Evolutionary conservation across 495 filamentous ascomycete species (phyloP).

Genomic region (Penicillium verhagenii): DNA sequence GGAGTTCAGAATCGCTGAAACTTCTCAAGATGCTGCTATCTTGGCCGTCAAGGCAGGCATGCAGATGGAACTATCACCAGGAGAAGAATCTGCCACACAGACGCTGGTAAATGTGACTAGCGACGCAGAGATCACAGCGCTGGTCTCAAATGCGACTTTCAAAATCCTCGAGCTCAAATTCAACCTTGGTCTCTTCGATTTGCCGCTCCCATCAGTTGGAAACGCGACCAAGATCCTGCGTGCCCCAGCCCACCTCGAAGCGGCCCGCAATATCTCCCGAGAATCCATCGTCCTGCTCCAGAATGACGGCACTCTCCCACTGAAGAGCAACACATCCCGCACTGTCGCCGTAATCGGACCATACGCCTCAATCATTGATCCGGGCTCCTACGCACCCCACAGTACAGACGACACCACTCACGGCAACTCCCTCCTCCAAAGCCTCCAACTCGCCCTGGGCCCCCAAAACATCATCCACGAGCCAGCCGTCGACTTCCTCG

Average conservation of each 20-base stretch:
- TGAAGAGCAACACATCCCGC: neutral
- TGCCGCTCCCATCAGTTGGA: neutral
- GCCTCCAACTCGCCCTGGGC: neutral
- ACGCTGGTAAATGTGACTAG: slow-evolving; percentile 2
- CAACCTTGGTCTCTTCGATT: slow-evolving; percentile 1
- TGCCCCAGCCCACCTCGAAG: slow-evolving; percentile 1
- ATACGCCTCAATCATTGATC: slow-evolving; percentile 1
- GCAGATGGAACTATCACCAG: slow-evolving; percentile 1
- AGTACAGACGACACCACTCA: neutral
- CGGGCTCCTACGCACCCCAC: neutral
- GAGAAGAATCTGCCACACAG: neutral
- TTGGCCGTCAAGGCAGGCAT: neutral
- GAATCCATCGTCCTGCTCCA: slow-evolving; percentile 2
- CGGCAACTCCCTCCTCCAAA: slow-evolving; percentile 1
- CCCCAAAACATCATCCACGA: neutral
- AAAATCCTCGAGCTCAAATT: slow-evolving; percentile 2
- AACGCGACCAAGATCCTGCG: neutral
- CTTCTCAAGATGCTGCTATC: slow-evolving; percentile 1
- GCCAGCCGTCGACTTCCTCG: neutral
- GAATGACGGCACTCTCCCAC: neutral
- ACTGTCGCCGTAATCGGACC: neutral
- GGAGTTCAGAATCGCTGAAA: neutral
- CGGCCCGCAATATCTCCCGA: neutral
- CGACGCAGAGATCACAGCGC: neutral
- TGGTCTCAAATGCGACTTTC: neutral